Conservation (phyloP, 768 basidiomycete species). For the Mycena capillaripes region DNA sequence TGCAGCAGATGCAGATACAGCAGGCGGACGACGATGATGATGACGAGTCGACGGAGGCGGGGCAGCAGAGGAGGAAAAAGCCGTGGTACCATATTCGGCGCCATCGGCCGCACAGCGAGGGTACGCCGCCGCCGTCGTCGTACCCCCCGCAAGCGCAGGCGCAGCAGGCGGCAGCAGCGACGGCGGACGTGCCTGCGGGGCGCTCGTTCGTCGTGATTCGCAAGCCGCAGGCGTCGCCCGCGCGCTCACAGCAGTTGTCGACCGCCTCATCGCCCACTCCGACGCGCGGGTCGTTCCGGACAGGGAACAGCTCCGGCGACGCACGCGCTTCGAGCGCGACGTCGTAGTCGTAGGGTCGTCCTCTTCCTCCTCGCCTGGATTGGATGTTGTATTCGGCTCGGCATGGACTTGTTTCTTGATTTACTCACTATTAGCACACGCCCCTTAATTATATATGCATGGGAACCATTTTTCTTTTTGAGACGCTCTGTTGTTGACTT, state of each 20-base stretch:
- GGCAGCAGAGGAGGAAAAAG: conserved; percentile 67
- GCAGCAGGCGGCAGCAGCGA: conserved; percentile 48
- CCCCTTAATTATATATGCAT: conserved; percentile 21
- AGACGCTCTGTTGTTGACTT: too few species aligned
- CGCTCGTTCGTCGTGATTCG: conserved; percentile 81
- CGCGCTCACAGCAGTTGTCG: conserved; percentile 48
- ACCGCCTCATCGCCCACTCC: conserved; percentile 49
- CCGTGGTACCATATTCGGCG: conserved; percentile 79
- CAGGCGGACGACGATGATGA: conserved; percentile 48
- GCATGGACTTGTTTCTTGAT: conserved; percentile 29
- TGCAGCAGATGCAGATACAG: conserved; percentile 19
- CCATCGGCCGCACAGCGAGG: conserved; percentile 72
- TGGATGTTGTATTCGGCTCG: not conserved
- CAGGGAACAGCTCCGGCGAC: conserved; percentile 29
- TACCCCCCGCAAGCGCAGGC: conserved; percentile 50
- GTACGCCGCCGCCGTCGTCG: conserved; percentile 45
- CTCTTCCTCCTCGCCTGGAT: conserved; percentile 1
- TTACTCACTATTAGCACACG: conserved; percentile 14
- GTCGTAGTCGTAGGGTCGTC: conserved; percentile 18
- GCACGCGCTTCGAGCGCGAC: conserved; percentile 38
- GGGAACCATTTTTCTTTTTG: not conserved
- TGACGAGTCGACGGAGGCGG: conserved; percentile 56
- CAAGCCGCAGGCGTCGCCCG: conserved; percentile 62
- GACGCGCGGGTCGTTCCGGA: conserved; percentile 23
- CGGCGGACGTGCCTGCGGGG: conserved; percentile 53